Base-by-base conservation (phyloP, 352 stramenopile genomes). In the Aphanomyces invadans region DNA sequence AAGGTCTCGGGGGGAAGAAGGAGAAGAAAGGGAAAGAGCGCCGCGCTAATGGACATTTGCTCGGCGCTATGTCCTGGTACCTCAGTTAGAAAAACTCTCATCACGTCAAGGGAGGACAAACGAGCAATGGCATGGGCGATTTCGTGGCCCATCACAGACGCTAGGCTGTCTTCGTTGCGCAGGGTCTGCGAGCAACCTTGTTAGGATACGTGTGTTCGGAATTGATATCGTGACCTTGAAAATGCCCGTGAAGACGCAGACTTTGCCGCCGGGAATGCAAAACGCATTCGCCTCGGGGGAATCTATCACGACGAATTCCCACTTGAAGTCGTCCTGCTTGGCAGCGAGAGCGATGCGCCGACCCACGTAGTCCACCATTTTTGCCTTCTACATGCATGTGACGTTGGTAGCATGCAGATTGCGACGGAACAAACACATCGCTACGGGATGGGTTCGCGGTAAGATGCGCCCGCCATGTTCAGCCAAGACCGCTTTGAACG, bases 121-220 rank as follows among this genome's bases (percentile, higher is more conserved):
- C 81, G 77, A 4, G 81, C 81, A 9, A 90, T 31, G 19, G 78
- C 81, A 52, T 90, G 81, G 0, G 79, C 81, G 9, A 80, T 80
- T 70, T 90, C 81, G 53, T 90, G 81, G 65, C 87, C 87, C 68
- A 90, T 74, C 12, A 90, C 81, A 0, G 81, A 78, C 0, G 81
- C 81, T 12, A 90, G 71, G 17, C 76, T 66, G 62, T 90, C 81
- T 71, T 90, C 79, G 48, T 81, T 76, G 4, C 64, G 48, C 1
- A 90, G 65, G 25, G 87, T 70, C 42, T 55, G 54, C 10, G 4
- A 33, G 3, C 2, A 5, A 42, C 7, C 21, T 44, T n/a, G 23
- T 10, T 15, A 42, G 12, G 15, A 36, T 12, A 21, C 11, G 36
- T 54, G 7, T 2, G 17, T n/a, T n/a, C n/a, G n/a, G n/a, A n/a